Evolutionary conservation across 768 basidiomycete species (phyloP), one percentile per base, ranked within the genome.

Genomic region (Tricholoma furcatifolium): DNA sequence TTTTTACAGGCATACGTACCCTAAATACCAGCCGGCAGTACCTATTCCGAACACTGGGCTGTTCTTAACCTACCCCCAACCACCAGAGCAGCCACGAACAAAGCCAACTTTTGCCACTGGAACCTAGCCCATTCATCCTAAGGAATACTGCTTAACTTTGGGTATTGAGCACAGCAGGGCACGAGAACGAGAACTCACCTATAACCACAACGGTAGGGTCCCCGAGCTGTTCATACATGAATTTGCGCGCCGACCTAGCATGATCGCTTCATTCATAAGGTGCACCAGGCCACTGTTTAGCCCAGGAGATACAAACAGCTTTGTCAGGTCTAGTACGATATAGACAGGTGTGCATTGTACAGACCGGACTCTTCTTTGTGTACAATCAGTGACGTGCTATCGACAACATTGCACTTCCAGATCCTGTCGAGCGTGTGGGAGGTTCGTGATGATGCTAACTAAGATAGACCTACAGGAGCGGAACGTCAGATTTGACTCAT

Each of bases 31-130:
- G n/a, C n/a, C n/a, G n/a, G n/a, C n/a, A n/a, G n/a, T n/a, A n/a
- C n/a, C n/a, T n/a, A n/a, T n/a, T n/a, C n/a, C n/a, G n/a, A n/a
- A n/a, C n/a, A n/a, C n/a, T n/a, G n/a, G n/a, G n/a, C n/a, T n/a
- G n/a, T n/a, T n/a, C n/a, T n/a, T n/a, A n/a, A n/a, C n/a, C n/a
- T n/a, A n/a, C n/a, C n/a, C n/a, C n/a, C n/a, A n/a, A 4, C 87
- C 87, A 34, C 85, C 84, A 85, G 77, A 0, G 88, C 81, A 3
- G 89, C 83, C 36, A 95, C 72, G 68, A 88, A 91, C 20, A 92
- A 70, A 0, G 88, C 85, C 11, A 92, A 71, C 62, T 94, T 92
- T 61, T 90, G 86, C 93, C 93, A 97, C 59, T 92, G 88, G 34
- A 76, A 80, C 38, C 84, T 80, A 58, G 3, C 81, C 85, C 39